Evolutionary conservation across 192 early-diverging fungal species (phyloP), one percentile per base, ranked within the genome.

Genomic region (Dissophora globulifera): DNA sequence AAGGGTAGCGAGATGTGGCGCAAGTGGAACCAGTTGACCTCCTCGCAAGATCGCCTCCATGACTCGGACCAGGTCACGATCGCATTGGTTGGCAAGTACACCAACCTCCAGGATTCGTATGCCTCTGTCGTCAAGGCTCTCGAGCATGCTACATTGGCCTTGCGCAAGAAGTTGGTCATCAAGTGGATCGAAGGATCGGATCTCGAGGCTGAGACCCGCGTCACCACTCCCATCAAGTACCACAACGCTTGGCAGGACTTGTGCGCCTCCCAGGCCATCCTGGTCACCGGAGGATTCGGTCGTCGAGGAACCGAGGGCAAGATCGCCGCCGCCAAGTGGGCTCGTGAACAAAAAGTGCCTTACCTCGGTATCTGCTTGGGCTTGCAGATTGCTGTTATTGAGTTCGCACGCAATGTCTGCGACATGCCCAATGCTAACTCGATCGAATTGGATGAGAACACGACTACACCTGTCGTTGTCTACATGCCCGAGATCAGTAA

Each of bases 281-380:
- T 99, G 32, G 94, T 99, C 26, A 95, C 97, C 22, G 97, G 96
- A 67, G 97, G 97, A 15, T 99, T 99, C 76, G 96, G 96, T 62
- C 83, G 85, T 26, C 93, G 95, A 59, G 97, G 95, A 70, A 94
- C 91, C 42, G 97, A 99, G 69, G 97, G 97, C 58, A 99, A 91
- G 86, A 86, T 99, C 19, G 82, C 91, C 27, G 95, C 97, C 8
- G 90, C 91, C 69, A 96, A 95, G 63, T 97, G 93, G 91, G 97
- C 97, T 41, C 93, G 97, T 83, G 95, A 97, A 79, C 89, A 96
- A 85, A 93, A 94, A 57, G 78, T 97, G 20, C 97, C 97, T 52
- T 99, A 95, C 80, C 91, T 99, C n/a, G 97, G 97, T 51, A 95
- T 99, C 79, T 97, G 96, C 78, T 85, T 99, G 23, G 97, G 97